Evolutionary conservation across 2,329 filamentous ascomycete genomes (phyloP).

Genomic region (Sphaerulina vaccinii): DNA sequence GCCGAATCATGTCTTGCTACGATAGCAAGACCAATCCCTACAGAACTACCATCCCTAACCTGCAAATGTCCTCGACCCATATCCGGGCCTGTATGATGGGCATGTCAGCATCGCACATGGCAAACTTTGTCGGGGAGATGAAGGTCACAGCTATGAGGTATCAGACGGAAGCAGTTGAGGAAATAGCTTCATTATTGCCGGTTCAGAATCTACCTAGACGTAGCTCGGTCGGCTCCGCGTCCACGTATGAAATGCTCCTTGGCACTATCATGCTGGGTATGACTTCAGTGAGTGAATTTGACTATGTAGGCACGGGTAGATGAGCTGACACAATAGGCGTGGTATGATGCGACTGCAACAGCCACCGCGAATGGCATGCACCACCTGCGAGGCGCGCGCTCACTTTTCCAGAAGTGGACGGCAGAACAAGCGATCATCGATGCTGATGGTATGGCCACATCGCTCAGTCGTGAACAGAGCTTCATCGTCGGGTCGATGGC

Average conservation of each 20-base stretch:
- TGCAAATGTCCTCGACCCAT: background rate
- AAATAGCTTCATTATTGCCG: slow-evolving; percentile 5
- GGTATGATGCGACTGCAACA: slow-evolving; percentile 12
- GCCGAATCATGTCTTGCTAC: slow-evolving; percentile 19
- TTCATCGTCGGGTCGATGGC: slow-evolving; percentile 22
- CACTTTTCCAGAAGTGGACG: slow-evolving; percentile 18
- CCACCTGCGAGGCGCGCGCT: slow-evolving; percentile 17
- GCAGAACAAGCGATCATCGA: slow-evolving; percentile 9
- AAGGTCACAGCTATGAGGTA: slow-evolving; percentile 11
- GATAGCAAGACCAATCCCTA: slow-evolving; percentile 15
- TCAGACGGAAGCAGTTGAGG: slow-evolving; percentile 14
- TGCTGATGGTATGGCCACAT: background rate
- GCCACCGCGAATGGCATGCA: background rate
- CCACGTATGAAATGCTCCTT: slow-evolving; percentile 12
- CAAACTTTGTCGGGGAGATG: slow-evolving; percentile 11
- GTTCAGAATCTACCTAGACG: background rate
- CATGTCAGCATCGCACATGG: slow-evolving; percentile 18
- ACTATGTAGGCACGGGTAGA: background rate
- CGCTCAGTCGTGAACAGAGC: slow-evolving; percentile 19
- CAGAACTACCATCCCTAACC: slow-evolving; percentile 12
- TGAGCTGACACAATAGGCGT: slow-evolving; percentile 6
- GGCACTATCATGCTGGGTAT: slow-evolving; percentile 19
- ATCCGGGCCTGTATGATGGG: slow-evolving; percentile 16
- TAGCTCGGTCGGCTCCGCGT: background rate
- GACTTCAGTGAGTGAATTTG: slow-evolving; percentile 12